Evolutionary conservation across 352 stramenopile genomes (phyloP).

Genomic region (Pythium oligandrum): DNA sequence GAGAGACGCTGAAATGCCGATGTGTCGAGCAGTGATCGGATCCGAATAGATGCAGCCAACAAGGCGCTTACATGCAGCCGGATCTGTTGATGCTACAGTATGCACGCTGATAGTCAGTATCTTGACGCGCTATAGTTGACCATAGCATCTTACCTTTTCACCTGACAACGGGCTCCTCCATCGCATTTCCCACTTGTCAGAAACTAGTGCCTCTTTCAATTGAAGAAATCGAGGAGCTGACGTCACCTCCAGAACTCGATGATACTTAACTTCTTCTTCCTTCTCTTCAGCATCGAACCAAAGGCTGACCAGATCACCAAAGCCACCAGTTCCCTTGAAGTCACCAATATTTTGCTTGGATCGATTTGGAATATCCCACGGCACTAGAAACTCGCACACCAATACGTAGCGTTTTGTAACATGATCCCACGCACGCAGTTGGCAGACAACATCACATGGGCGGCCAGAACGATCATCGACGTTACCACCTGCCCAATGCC

Average conservation of each 20-base stretch:
- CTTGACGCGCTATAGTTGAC: neutral
- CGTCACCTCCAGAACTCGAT: slow-evolving; percentile 19
- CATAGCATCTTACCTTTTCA: slow-evolving; percentile 32
- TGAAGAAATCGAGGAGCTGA: slow-evolving; percentile 22
- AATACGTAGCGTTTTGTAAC: slow-evolving; percentile 40
- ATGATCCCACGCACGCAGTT: slow-evolving; percentile 68
- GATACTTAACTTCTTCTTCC: slow-evolving; percentile 29
- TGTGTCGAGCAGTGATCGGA: slow-evolving; percentile 37
- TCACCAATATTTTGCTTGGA: slow-evolving; percentile 3
- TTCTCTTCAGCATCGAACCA: slow-evolving; percentile 70
- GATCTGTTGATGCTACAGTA: slow-evolving; percentile 51
- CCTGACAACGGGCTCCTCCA: slow-evolving; percentile 62
- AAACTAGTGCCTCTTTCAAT: slow-evolving; percentile 27
- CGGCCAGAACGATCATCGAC: slow-evolving; percentile 11
- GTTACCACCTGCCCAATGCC: slow-evolving; percentile 28
- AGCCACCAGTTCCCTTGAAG: slow-evolving; percentile 24
- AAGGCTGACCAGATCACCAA: slow-evolving; percentile 63
- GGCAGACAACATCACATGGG: slow-evolving; percentile 70
- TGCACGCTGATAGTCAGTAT: neutral
- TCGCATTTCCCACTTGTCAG: slow-evolving; percentile 75
- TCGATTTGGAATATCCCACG: slow-evolving; percentile 43
- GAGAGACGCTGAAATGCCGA: slow-evolving; percentile 38
- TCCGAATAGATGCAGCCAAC: slow-evolving; percentile 59
- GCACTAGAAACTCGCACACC: slow-evolving; percentile 63
- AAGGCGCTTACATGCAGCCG: slow-evolving; percentile 63